These are phyloP conservation scores for Paramecium sonneborni DNA, from an alignment of 73 alveolate genomes.

Conservation along the genomic window DNA sequence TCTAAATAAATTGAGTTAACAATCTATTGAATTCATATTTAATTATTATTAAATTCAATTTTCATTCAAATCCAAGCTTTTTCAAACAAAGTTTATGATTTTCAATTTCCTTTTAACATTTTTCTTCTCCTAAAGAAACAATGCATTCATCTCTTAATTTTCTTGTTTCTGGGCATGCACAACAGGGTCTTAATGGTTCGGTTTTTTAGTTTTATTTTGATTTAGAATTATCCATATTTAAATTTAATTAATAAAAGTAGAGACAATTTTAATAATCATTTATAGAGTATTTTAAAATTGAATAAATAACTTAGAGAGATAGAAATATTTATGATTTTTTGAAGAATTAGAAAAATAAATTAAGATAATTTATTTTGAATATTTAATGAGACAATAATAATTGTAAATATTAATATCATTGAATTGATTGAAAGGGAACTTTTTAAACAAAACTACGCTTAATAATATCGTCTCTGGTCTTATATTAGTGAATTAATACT, in stretches of 20 bases:
- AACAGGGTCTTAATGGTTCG: slow-evolving; percentile 69
- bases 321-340: no score
- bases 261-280: not conserved
- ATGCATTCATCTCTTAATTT: slow-evolving; percentile 76
- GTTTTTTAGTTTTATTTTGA: not conserved
- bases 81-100: slow-evolving; percentile 72
- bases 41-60: not conserved
- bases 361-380: not conserved
- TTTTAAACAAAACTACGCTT: not conserved
- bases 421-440: slow-evolving; percentile 30
- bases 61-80: slow-evolving; percentile 67
- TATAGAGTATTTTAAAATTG: not conserved
- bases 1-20: not conserved
- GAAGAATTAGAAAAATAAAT: no score
- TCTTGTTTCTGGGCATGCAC: slow-evolving; percentile 75
- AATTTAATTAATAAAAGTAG: slow-evolving; percentile 20
- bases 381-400: slow-evolving; percentile 10
- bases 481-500: slow-evolving; percentile 50
- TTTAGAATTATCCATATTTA: slow-evolving; percentile 40
- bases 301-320: no score
- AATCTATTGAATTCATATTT: not conserved
- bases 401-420: not conserved
- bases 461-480: slow-evolving; percentile 33
- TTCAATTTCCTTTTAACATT: slow-evolving; percentile 62
- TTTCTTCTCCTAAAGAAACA: slow-evolving; percentile 66